phyloP scores from a whole-genome alignment of 108 stramenopile genomes.

The Pelagomonas calceolata region DNA sequence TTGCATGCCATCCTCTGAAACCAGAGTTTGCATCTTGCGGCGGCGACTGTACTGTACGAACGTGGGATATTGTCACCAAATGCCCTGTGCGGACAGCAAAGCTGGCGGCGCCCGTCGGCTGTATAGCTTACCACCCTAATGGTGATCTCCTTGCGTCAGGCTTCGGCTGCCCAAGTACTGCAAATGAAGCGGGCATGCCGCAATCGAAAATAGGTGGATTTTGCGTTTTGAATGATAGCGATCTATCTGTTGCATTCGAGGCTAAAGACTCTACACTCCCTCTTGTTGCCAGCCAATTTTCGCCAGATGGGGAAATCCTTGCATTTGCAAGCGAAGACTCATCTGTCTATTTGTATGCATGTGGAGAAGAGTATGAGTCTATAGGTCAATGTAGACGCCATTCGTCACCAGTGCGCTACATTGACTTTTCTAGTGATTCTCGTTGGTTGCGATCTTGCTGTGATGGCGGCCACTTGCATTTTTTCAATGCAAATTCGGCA shows the following conservation, averaged over 20 bases:
- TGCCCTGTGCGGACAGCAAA: not conserved
- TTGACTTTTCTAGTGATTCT: slow-evolving; percentile 36
- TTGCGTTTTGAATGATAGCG: slow-evolving; percentile 14
- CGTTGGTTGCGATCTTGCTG: slow-evolving; percentile 32
- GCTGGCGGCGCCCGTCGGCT: slow-evolving; percentile 17
- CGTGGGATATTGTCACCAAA: slow-evolving; percentile 31
- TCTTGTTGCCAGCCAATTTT: slow-evolving; percentile 30
- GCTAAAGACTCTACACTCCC: slow-evolving; percentile 31
- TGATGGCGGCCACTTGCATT: slow-evolving; percentile 29
- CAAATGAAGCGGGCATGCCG: not conserved
- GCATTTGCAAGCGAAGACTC: slow-evolving; percentile 35
- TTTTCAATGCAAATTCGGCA: slow-evolving; percentile 26
- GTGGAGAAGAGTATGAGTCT: slow-evolving; percentile 21
- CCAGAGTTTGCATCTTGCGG: slow-evolving; percentile 45
- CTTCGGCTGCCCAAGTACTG: slow-evolving; percentile 12
- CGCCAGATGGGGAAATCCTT: slow-evolving; percentile 34
- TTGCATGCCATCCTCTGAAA: slow-evolving; percentile 33
- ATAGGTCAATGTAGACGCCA: slow-evolving; percentile 29
- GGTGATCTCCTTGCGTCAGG: slow-evolving; percentile 29
- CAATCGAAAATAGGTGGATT: slow-evolving; percentile 18
- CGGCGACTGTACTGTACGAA: slow-evolving; percentile 38
- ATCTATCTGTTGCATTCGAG: slow-evolving; percentile 28
- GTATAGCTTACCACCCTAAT: slow-evolving; percentile 19
- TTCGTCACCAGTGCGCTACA: slow-evolving; percentile 28
- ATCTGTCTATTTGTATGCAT: slow-evolving; percentile 29